A percentile compares a stretch with the other conserved stretches of the same genome.
Conservation (phyloP, 1,284 basidiomycete species). For the Austropuccinia psidii region DNA sequence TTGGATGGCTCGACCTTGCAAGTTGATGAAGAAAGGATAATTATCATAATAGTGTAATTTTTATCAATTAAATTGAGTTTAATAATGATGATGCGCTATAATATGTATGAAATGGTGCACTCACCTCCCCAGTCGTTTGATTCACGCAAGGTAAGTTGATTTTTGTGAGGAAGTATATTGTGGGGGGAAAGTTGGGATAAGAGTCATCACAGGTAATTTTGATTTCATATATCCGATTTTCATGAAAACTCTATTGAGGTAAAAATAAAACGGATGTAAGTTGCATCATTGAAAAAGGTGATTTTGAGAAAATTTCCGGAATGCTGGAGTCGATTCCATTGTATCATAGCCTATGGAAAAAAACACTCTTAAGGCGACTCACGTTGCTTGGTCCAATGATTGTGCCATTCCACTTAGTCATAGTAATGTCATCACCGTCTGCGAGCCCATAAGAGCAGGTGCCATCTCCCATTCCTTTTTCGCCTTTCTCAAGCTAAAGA, state of each 20-base stretch:
- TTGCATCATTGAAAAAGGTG: background rate
- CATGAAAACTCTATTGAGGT: slow-evolving; percentile 83
- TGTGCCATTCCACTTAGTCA: slow-evolving; percentile 98
- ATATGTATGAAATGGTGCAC: too few relatives aligned
- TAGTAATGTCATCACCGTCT: slow-evolving; percentile 84
- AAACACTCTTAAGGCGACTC: slow-evolving; percentile 46
- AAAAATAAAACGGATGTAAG: too few relatives aligned
- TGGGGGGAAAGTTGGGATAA: slow-evolving; percentile 75
- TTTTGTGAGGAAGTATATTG: slow-evolving; percentile 74
- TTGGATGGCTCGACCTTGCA: slow-evolving; percentile 61
- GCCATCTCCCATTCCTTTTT: slow-evolving; percentile 98
- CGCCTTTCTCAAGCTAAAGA: slow-evolving; percentile 92
- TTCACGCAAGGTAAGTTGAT: slow-evolving; percentile 95
- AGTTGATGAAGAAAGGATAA: background rate
- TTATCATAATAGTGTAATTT: background rate
- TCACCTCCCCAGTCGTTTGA: too few relatives aligned
- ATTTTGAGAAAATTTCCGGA: background rate
- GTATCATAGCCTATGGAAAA: background rate
- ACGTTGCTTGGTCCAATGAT: slow-evolving; percentile 97
- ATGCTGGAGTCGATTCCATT: background rate
- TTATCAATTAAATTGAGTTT: too few relatives aligned
- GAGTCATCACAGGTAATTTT: slow-evolving; percentile 73
- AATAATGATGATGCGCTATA: too few relatives aligned
- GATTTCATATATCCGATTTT: slow-evolving; percentile 96
- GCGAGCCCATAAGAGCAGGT: slow-evolving; percentile 91